These are phyloP conservation scores for Chaetomium sp. DNA, from an alignment of 2,329 filamentous ascomycete species.

Conservation along the genomic window DNA sequence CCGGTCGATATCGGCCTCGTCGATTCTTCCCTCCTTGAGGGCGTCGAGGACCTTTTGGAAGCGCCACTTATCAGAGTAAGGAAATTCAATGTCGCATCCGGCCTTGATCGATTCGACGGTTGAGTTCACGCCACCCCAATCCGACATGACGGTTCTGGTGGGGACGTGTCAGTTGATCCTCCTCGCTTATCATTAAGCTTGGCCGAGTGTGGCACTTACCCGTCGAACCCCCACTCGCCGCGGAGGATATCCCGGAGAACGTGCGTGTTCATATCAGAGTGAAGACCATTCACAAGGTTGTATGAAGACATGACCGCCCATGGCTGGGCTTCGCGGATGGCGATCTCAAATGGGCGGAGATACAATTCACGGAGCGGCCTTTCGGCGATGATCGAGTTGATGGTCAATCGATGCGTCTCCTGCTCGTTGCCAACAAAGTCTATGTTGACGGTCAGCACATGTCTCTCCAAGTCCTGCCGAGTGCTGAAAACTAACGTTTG, in stretches of 20 bases:
- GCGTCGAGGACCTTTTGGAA: conserved; percentile 60
- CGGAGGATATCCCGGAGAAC: conserved; percentile 60
- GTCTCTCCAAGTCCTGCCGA: neutral
- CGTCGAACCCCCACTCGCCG: conserved; percentile 65
- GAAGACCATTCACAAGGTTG: conserved; percentile 66
- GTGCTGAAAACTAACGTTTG: conserved; percentile 60
- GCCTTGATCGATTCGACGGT: conserved; percentile 57
- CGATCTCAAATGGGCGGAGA: conserved; percentile 74
- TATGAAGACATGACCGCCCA: conserved; percentile 72
- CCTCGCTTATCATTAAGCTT: conserved; percentile 9
- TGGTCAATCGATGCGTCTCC: conserved; percentile 66
- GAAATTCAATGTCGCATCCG: conserved; percentile 62
- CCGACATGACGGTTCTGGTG: conserved; percentile 56
- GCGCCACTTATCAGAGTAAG: conserved; percentile 57
- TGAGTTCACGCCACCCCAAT: conserved; percentile 62
- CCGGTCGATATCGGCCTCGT: conserved; percentile 54
- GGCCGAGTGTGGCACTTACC: conserved; percentile 42
- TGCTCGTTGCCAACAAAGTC: conserved; percentile 74
- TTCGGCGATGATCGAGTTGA: conserved; percentile 66
- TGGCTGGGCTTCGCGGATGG: conserved; percentile 67
- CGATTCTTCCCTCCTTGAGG: conserved; percentile 52
- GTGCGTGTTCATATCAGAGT: conserved; percentile 59
- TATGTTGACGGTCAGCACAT: conserved; percentile 35
- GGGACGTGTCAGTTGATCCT: conserved; percentile 30
- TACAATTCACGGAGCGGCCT: conserved; percentile 70